Conservation (phyloP, 1,284 basidiomycete species). For the Pyrrhoderma lamaoense region DNA sequence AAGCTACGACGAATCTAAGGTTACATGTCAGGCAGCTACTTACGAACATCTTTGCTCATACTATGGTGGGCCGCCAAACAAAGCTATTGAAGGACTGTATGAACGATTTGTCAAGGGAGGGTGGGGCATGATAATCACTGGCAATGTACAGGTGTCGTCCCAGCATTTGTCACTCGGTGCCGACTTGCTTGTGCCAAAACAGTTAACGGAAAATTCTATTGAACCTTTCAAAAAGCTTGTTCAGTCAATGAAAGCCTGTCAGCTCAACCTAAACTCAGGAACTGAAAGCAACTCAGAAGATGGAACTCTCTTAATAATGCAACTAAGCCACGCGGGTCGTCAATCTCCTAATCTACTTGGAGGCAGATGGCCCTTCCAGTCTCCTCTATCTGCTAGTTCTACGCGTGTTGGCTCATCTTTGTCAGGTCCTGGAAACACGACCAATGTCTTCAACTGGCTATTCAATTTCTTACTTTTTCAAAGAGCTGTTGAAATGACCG, state of each 20-base stretch:
- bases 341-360: constrained; percentile 74
- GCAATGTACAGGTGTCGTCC: constrained; percentile 76
- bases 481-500: constrained; percentile 54
- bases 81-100: constrained; percentile 63
- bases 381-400: constrained; percentile 70
- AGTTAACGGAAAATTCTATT: constrained; percentile 35
- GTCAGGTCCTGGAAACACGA: constrained; percentile 22
- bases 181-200: constrained; percentile 62
- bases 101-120: constrained; percentile 65
- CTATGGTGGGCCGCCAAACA: constrained; percentile 67
- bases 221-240: constrained; percentile 49
- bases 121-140: constrained; percentile 90
- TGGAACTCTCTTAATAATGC: constrained; percentile 59
- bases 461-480: constrained; percentile 55
- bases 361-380: constrained; percentile 50
- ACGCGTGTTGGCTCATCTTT: constrained; percentile 37
- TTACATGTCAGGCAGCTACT: constrained; percentile 58
- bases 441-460: constrained; percentile 32
- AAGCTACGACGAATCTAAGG: not conserved
- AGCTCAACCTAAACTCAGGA: constrained; percentile 19
- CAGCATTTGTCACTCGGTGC: constrained; percentile 75
- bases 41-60: constrained; percentile 75
- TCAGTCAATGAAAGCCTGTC: constrained; percentile 39
- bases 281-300: not conserved
- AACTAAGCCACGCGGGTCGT: constrained; percentile 82